Evolutionary conservation across 2,329 filamentous ascomycete species (phyloP).

Genomic region (Rutstroemia sp.): DNA sequence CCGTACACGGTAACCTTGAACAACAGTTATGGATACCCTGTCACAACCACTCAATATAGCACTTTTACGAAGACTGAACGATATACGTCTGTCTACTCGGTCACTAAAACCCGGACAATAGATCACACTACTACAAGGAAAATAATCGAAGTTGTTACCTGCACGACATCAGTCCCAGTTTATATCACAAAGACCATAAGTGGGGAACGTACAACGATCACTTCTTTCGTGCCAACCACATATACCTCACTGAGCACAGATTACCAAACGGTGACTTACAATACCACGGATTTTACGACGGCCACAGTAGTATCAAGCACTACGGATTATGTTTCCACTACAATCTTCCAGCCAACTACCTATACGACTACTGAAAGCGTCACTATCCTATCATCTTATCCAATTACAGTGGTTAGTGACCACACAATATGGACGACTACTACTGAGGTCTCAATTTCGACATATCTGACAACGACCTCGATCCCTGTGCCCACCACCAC

Average conservation of each 20-base stretch:
- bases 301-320: background rate
- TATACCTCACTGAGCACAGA: constrained; percentile 3
- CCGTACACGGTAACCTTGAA: constrained; percentile 16
- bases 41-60: constrained; percentile 15
- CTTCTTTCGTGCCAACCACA: constrained; percentile 10
- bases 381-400: constrained; percentile 2
- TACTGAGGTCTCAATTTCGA: background rate
- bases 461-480: constrained; percentile 2
- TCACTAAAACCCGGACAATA: background rate
- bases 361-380: background rate
- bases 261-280: background rate
- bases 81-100: constrained; percentile 7
- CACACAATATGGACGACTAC: constrained; percentile 1
- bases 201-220: constrained; percentile 1
- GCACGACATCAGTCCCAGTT: background rate
- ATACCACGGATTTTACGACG: background rate
- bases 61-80: constrained; percentile 14
- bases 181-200: background rate
- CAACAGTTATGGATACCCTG: constrained; percentile 15
- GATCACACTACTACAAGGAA: constrained; percentile 1
- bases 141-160: background rate
- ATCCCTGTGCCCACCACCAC: background rate
- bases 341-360: background rate
- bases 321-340: constrained; percentile 4
- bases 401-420: constrained; percentile 9